These are phyloP conservation scores for Fraxinus floribunda DNA, from an alignment of 305 asterid species.

Conservation along the genomic window DNA sequence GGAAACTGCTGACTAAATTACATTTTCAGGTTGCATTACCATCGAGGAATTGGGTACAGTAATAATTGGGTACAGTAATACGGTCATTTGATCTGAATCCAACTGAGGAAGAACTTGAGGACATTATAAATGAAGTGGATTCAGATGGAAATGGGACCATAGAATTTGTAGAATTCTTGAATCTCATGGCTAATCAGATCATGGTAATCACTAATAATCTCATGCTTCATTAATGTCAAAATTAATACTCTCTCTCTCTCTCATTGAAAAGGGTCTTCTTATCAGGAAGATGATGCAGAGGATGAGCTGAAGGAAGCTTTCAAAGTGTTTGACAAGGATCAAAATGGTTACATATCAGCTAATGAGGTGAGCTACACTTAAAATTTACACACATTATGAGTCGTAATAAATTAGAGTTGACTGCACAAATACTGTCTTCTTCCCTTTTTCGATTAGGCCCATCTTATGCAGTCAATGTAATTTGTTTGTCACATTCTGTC, in stretches of 20 bases:
- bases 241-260: no score
- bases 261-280: neutral
- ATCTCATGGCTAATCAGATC: slow-evolving; percentile 74
- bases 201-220: slow-evolving; percentile 38
- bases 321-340: slow-evolving; percentile 78
- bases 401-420: no score
- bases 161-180: slow-evolving; percentile 68
- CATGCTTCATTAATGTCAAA: neutral
- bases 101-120: slow-evolving; percentile 61
- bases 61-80: no score
- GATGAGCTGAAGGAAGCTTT: slow-evolving; percentile 78
- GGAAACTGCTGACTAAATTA: neutral
- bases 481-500: no score
- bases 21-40: slow-evolving; percentile 58
- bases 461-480: no score
- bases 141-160: slow-evolving; percentile 83
- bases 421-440: no score
- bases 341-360: slow-evolving; percentile 74
- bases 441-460: no score
- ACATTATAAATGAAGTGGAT: slow-evolving; percentile 71
- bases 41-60: slow-evolving; percentile 72
- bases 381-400: no score
- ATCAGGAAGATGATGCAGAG: slow-evolving; percentile 63
- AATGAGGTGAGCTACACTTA: slow-evolving; percentile 43
- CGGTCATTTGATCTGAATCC: slow-evolving; percentile 75